phyloP scores from a whole-genome alignment of 257 asterid species.

The Ilex aquifolium region DNA sequence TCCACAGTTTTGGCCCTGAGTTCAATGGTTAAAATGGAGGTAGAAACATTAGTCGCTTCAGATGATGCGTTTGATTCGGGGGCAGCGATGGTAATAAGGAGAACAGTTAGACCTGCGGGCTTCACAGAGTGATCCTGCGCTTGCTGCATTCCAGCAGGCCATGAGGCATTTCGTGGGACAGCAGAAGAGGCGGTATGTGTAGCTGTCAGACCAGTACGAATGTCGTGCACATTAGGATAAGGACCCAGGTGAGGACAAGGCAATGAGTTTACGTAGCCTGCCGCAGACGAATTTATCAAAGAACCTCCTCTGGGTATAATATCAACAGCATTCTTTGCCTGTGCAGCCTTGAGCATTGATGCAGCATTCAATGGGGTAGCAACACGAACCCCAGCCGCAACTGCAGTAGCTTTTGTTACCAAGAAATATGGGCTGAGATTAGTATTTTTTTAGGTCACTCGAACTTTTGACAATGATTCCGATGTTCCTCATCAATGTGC shows the following conservation, averaged over 20 bases:
- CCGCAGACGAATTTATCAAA: too few relatives aligned
- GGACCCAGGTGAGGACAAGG: slow-evolving; percentile 17
- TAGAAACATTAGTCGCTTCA: slow-evolving; percentile 14
- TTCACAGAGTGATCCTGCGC: slow-evolving; percentile 28
- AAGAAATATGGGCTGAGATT: slow-evolving; percentile 40
- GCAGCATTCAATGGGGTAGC: slow-evolving; percentile 49
- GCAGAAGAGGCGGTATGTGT: slow-evolving; percentile 34
- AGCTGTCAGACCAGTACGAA: slow-evolving; percentile 51
- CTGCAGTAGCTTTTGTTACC: slow-evolving; percentile 67
- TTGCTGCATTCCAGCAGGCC: slow-evolving; percentile 30
- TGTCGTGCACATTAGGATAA: slow-evolving; percentile 53
- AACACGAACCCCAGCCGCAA: slow-evolving; percentile 76
- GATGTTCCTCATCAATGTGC: slow-evolving; percentile 13
- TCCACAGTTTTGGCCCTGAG: slow-evolving; percentile 20
- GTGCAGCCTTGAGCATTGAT: neutral
- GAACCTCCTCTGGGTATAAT: too few relatives aligned
- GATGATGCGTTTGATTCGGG: slow-evolving; percentile 15
- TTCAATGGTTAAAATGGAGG: slow-evolving; percentile 14
- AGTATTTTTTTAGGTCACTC: slow-evolving; percentile 24
- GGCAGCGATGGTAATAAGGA: slow-evolving; percentile 15
- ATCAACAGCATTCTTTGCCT: too few relatives aligned
- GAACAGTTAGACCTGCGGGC: slow-evolving; percentile 23
- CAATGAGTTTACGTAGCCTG: slow-evolving; percentile 30
- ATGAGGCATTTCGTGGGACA: slow-evolving; percentile 29
- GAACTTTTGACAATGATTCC: slow-evolving; percentile 21